Evolutionary conservation across 345 rosid genomes (phyloP).

Genomic region (Balakata baccata): DNA sequence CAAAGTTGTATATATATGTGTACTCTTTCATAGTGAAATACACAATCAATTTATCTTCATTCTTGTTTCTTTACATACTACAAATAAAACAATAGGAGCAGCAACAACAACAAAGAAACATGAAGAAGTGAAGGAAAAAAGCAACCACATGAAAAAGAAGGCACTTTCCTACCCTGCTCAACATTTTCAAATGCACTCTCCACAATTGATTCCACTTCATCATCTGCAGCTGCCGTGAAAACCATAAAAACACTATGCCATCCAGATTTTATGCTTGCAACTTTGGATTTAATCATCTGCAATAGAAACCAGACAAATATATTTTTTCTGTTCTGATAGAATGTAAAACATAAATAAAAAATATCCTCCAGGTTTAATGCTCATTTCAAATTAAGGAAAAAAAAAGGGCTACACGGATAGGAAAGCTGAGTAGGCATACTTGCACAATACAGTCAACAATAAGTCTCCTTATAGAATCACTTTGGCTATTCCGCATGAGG

Average conservation of each 20-base stretch:
- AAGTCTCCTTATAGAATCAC: conserved; percentile 71
- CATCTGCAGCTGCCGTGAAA: conserved; percentile 90
- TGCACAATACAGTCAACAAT: conserved; percentile 94
- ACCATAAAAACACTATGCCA: conserved; percentile 95
- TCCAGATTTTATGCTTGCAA: conserved; percentile 88
- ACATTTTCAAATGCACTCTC: conserved; percentile 91
- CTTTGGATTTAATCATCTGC: conserved; percentile 94
- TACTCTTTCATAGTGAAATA: no score
- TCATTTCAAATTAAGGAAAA: not conserved
- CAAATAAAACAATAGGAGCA: no score
- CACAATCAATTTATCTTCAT: no score
- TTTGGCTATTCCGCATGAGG: conserved; percentile 79
- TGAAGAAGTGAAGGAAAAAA: conserved; percentile 1
- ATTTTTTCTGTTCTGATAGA: not conserved
- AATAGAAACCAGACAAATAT: conserved; percentile 21
- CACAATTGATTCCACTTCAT: conserved; percentile 76
- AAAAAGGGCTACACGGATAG: not conserved
- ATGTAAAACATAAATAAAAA: not conserved
- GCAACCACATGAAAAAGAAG: not conserved
- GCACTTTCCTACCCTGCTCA: conserved; percentile 62
- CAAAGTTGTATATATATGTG: no score
- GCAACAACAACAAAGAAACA: not conserved
- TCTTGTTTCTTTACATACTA: no score
- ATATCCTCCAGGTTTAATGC: not conserved
- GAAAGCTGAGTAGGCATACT: conserved; percentile 38